A percentile compares a stretch with the other conserved stretches of the same genome.
Conservation (phyloP, 306 rosid species). For the Cicer yamashitae region DNA sequence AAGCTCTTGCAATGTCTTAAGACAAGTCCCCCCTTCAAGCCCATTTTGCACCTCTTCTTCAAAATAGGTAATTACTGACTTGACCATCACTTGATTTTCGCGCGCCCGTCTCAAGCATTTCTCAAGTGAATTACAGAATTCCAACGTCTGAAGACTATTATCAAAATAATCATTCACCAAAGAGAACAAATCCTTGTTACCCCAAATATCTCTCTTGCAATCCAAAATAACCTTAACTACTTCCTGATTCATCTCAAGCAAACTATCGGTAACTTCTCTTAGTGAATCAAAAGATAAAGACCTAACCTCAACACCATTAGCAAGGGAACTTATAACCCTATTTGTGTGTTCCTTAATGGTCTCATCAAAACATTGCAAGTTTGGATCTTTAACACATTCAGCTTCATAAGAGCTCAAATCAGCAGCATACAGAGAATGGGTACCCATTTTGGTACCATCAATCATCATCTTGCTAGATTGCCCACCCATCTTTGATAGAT, state of each 20-base stretch:
- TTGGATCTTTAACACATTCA: conserved; percentile 65
- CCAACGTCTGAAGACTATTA: conserved; percentile 65
- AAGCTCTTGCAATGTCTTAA: conserved; percentile 66
- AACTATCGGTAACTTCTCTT: conserved; percentile 66
- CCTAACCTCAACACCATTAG: conserved; percentile 59
- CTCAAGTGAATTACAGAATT: conserved; percentile 71
- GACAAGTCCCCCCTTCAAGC: conserved; percentile 52
- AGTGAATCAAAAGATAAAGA: conserved; percentile 69
- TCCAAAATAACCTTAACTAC: conserved; percentile 57
- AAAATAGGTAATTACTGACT: conserved; percentile 60
- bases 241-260: conserved; percentile 68
- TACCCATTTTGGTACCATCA: conserved; percentile 46
- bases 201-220: conserved; percentile 67
- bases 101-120: conserved; percentile 60
- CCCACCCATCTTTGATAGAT: conserved; percentile 68
- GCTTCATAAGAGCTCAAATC: conserved; percentile 74
- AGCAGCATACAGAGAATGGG: conserved; percentile 51
- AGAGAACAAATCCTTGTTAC: conserved; percentile 51
- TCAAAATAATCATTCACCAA: conserved; percentile 72
- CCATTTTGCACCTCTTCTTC: conserved; percentile 63
- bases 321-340: conserved; percentile 67
- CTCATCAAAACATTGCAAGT: conserved; percentile 66
- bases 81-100: conserved; percentile 59
- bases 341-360: conserved; percentile 59
- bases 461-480: conserved; percentile 60